Evolutionary conservation across 768 basidiomycete species (phyloP).

Genomic region (Leccinum pellstonianum): DNA sequence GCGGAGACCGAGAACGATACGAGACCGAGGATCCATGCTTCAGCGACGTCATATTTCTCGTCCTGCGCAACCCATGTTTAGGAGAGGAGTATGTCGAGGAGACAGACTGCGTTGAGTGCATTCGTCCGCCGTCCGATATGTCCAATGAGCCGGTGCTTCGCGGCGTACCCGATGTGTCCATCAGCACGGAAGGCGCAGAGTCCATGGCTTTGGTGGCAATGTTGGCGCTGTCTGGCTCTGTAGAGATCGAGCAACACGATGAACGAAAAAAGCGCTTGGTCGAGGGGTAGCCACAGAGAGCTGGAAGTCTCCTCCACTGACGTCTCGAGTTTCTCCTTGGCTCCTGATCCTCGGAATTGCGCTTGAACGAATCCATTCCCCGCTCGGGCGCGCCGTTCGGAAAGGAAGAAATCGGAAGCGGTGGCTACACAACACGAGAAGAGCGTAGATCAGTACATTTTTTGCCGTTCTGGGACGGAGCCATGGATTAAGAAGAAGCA

Average conservation of each 20-base stretch:
- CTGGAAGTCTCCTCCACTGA: constrained; percentile 20
- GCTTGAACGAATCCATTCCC: constrained; percentile 2
- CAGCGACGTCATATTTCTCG: constrained; percentile 36
- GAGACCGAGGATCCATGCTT: constrained; percentile 29
- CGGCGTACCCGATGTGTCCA: constrained; percentile 20
- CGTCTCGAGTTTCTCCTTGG: constrained; percentile 16
- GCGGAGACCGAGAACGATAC: constrained; percentile 21
- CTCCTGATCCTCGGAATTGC: constrained; percentile 14
- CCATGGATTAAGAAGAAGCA: constrained; percentile 12
- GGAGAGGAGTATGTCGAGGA: constrained; percentile 29
- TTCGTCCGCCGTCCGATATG: constrained; percentile 13
- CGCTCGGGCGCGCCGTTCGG: constrained; percentile 14
- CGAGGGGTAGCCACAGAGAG: constrained; percentile 21
- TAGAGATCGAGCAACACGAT: constrained; percentile 11
- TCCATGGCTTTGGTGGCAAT: constrained; percentile 14
- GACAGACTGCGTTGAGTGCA: constrained; percentile 22
- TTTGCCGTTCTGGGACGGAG: constrained; percentile 14
- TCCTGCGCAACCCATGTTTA: constrained; percentile 39
- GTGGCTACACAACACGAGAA: constrained; percentile 22
- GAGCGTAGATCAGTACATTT: constrained; percentile 19
- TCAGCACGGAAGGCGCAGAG: constrained; percentile 24
- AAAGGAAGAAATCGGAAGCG: constrained; percentile 19
- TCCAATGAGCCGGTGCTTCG: constrained; percentile 22
- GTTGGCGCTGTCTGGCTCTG: background rate
- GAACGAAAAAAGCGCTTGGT: constrained; percentile 9